Evolutionary conservation across 176 grass and related monocot species (phyloP).

Genomic region (Avena eriantha): DNA sequence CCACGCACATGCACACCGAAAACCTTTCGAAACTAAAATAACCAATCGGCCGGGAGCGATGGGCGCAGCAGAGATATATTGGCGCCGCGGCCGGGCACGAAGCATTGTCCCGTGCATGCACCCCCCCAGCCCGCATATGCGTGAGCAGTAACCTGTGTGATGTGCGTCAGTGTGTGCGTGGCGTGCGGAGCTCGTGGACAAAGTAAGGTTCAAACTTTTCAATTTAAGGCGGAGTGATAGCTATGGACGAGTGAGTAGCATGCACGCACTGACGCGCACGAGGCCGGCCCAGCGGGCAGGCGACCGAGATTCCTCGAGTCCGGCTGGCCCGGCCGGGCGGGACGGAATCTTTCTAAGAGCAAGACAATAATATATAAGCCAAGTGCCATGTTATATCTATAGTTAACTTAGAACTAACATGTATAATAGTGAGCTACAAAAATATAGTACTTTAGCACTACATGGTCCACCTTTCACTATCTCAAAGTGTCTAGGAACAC

Average conservation of each 20-base stretch:
- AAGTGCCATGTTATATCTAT: no score
- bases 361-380: no score
- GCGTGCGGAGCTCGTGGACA: not conserved
- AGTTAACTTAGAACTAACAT: no score
- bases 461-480: no score
- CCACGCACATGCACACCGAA: constrained; percentile 22
- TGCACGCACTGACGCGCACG: constrained; percentile 3
- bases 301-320: constrained; percentile 11
- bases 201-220: constrained; percentile 26
- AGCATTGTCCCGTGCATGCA: no score
- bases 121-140: not conserved
- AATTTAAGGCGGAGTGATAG: not conserved
- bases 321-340: not conserved
- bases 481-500: no score
- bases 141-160: not conserved
- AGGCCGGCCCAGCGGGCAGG: not conserved
- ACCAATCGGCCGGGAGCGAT: not conserved
- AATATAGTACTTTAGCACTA: no score
- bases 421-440: no score
- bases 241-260: not conserved
- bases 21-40: not conserved
- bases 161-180: not conserved
- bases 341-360: not conserved
- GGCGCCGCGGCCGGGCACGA: constrained; percentile 34
- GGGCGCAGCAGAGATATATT: constrained; percentile 39